A percentile compares a stretch with the other conserved stretches of the same genome.
phyloP scores from a whole-genome alignment of 1,139 yeast species.

The Arxiozyma bovina region DNA sequence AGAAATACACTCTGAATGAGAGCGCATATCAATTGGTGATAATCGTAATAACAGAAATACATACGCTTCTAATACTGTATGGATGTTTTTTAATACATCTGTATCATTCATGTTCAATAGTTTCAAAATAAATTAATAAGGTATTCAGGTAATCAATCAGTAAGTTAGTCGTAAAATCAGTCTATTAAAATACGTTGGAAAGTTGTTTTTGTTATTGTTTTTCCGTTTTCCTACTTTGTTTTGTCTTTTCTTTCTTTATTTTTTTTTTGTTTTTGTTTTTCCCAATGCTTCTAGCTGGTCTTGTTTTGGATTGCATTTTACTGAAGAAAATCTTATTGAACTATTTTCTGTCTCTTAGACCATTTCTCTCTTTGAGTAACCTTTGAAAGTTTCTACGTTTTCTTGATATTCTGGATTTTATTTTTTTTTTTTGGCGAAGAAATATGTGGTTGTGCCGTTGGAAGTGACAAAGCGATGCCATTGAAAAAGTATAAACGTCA shows the following conservation, averaged over 20 bases:
- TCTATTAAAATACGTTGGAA: no score
- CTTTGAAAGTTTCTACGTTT: background rate
- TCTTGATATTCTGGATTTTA: no score
- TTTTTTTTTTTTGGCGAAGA: background rate
- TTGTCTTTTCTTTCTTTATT: background rate
- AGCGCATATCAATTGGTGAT: background rate
- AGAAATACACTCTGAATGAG: background rate
- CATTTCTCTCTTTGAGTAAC: background rate
- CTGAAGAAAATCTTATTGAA: background rate
- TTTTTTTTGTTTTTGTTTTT: no score
- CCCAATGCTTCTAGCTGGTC: background rate
- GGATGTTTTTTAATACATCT: constrained; percentile 17
- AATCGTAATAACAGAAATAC: background rate
- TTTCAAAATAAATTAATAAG: no score
- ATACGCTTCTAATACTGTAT: constrained; percentile 16
- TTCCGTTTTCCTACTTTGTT: background rate
- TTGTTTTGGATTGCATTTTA: background rate
- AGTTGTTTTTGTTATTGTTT: no score
- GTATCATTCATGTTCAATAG: constrained; percentile 1
- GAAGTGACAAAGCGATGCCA: background rate
- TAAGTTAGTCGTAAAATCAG: no score
- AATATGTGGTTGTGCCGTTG: background rate
- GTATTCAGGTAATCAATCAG: no score
- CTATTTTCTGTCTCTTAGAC: no score
- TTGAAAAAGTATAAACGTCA: background rate